Conservation (phyloP, 768 basidiomycete genomes). For the Psilocybe cubensis region DNA sequence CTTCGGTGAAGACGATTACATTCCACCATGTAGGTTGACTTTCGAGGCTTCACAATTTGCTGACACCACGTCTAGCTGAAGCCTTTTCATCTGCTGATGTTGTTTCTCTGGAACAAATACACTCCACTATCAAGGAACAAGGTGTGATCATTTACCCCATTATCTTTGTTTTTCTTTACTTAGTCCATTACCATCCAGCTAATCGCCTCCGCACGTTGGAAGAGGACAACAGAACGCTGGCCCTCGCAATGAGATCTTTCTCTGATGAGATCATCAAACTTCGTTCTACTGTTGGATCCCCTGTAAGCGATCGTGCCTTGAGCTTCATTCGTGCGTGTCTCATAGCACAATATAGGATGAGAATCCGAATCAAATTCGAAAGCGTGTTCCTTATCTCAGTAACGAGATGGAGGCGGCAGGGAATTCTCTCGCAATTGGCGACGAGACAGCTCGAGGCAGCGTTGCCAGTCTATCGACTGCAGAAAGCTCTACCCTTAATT, state of each 20-base stretch:
- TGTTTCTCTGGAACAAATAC: constrained; percentile 17
- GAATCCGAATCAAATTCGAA: constrained; percentile 26
- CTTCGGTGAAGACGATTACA: constrained; percentile 80
- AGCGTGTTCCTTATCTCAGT: constrained; percentile 9
- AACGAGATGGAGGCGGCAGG: constrained; percentile 3
- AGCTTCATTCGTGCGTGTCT: neutral
- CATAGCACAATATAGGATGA: constrained; percentile 7
- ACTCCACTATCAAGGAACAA: constrained; percentile 61
- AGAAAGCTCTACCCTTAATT: constrained; percentile 11
- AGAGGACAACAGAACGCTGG: constrained; percentile 73
- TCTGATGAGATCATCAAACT: constrained; percentile 62
- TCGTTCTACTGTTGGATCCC: constrained; percentile 40
- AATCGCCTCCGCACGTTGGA: constrained; percentile 71
- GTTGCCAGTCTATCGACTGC: neutral
- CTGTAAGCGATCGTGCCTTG: constrained; percentile 24
- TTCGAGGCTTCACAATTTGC: neutral
- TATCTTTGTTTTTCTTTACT: constrained; percentile 9
- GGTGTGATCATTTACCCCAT: constrained; percentile 42
- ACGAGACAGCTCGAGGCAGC: constrained; percentile 20
- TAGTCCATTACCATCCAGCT: constrained; percentile 39
- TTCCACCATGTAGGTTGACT: constrained; percentile 77
- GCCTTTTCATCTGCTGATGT: constrained; percentile 12
- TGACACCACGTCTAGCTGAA: constrained; percentile 21
- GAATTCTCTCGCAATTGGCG: constrained; percentile 21
- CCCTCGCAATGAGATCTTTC: constrained; percentile 59